Conservation (phyloP, 2,329 filamentous ascomycete species). For the Thielaviopsis populi region DNA sequence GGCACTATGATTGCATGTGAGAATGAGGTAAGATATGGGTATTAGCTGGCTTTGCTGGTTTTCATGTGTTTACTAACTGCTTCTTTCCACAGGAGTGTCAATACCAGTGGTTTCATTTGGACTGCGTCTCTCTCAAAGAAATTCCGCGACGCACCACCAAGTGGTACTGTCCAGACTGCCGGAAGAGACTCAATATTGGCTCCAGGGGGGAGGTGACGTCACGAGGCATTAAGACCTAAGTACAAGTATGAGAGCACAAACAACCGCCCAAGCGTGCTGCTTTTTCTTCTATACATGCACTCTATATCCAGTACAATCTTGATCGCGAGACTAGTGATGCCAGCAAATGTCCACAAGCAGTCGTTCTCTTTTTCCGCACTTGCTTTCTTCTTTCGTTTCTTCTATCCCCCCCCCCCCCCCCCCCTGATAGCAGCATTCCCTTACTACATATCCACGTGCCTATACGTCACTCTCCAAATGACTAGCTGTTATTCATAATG, state of each 20-base stretch:
- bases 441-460: too few relatives aligned
- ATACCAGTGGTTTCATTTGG: constrained; percentile 73
- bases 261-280: constrained; percentile 9
- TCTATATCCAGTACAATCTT: too few relatives aligned
- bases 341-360: too few relatives aligned
- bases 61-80: constrained; percentile 17
- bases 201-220: constrained; percentile 48
- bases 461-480: not conserved
- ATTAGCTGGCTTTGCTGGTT: not conserved
- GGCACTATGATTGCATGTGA: constrained; percentile 76
- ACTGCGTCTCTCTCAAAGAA: constrained; percentile 54
- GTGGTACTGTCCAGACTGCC: constrained; percentile 74
- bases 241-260: not conserved
- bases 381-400: too few relatives aligned
- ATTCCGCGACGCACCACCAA: constrained; percentile 59
- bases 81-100: constrained; percentile 44
- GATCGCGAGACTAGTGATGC: too few relatives aligned
- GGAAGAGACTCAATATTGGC: constrained; percentile 45
- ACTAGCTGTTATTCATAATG: not conserved
- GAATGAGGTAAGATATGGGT: constrained; percentile 46
- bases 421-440: too few relatives aligned
- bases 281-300: not conserved
- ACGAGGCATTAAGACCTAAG: constrained; percentile 36
- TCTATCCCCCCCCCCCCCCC: too few relatives aligned
- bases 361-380: too few relatives aligned